These are phyloP conservation scores for Tranzscheliella williamsii DNA, from an alignment of 1,284 basidiomycete genomes.

Conservation along the genomic window DNA sequence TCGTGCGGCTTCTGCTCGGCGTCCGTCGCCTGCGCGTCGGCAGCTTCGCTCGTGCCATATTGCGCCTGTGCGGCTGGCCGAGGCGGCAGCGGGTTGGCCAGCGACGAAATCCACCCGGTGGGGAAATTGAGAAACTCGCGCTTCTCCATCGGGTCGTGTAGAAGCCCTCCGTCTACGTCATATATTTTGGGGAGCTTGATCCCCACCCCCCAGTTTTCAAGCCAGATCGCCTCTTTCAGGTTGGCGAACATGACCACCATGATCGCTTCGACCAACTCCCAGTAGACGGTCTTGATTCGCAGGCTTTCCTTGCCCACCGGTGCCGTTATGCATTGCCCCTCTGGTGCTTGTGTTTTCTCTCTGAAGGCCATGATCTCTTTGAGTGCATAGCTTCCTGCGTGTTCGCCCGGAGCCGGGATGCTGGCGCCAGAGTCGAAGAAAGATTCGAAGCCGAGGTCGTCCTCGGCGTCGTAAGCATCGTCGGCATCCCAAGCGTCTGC, in stretches of 20 bases:
- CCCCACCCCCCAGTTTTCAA: conserved; percentile 41
- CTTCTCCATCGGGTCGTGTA: conserved; percentile 25
- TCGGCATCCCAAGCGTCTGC: conserved; percentile 1
- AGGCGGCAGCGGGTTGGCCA: conserved; percentile 3
- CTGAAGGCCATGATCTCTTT: neutral
- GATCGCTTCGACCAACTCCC: conserved; percentile 43
- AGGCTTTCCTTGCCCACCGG: conserved; percentile 4
- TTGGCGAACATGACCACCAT: conserved; percentile 50
- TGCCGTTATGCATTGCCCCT: neutral
- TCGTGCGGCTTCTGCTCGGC: conserved; percentile 40
- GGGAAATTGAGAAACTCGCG: conserved; percentile 26
- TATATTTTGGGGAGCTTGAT: conserved; percentile 35
- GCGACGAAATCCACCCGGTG: conserved; percentile 24
- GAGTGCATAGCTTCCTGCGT: neutral
- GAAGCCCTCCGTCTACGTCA: conserved; percentile 7
- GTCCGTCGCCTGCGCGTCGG: neutral
- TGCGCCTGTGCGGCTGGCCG: neutral
- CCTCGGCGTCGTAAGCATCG: neutral
- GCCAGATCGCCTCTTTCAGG: conserved; percentile 36
- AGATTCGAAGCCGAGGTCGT: neutral
- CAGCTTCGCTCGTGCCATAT: neutral
- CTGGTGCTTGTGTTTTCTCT: neutral
- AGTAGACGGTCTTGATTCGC: conserved; percentile 34
- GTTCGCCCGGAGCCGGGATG: too few species aligned
- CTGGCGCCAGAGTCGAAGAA: too few species aligned